These are phyloP conservation scores for Lasiodiplodia theobromae DNA, from an alignment of 2,329 filamentous ascomycete species.

Conservation along the genomic window DNA sequence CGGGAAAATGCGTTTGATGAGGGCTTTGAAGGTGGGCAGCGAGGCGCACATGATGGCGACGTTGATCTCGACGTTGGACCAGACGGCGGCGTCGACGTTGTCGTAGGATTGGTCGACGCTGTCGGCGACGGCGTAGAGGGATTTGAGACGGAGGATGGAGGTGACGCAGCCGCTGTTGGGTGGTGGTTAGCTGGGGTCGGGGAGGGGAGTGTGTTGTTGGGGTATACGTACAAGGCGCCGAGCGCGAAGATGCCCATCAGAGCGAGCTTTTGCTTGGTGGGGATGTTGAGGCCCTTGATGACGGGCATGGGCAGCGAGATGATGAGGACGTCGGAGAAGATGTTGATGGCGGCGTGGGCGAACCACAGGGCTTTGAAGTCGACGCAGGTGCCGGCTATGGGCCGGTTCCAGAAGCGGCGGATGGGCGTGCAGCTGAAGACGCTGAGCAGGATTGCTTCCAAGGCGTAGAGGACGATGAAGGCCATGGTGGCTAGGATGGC, in stretches of 20 bases:
- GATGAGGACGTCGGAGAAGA: constrained; percentile 44
- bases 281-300: constrained; percentile 39
- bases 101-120: constrained; percentile 43
- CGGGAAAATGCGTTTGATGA: constrained; percentile 34
- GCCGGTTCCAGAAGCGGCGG: constrained; percentile 37
- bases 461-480: constrained; percentile 38
- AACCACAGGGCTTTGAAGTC: constrained; percentile 40
- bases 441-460: constrained; percentile 39
- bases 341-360: constrained; percentile 43
- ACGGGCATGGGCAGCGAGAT: constrained; percentile 43
- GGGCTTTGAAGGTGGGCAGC: constrained; percentile 40
- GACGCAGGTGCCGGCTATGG: constrained; percentile 32
- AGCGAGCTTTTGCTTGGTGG: constrained; percentile 38
- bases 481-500: constrained; percentile 37
- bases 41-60: constrained; percentile 43
- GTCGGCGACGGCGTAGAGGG: constrained; percentile 40
- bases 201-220: no score
- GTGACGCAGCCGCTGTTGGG: constrained; percentile 40
- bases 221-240: constrained; percentile 41
- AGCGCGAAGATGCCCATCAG: constrained; percentile 45
- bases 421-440: constrained; percentile 41
- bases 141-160: constrained; percentile 42
- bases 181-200: background rate
- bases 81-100: constrained; percentile 41
- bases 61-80: constrained; percentile 40